phyloP scores from a whole-genome alignment of 1,284 basidiomycete genomes.

The Erythrobasidium hasegawianum region DNA sequence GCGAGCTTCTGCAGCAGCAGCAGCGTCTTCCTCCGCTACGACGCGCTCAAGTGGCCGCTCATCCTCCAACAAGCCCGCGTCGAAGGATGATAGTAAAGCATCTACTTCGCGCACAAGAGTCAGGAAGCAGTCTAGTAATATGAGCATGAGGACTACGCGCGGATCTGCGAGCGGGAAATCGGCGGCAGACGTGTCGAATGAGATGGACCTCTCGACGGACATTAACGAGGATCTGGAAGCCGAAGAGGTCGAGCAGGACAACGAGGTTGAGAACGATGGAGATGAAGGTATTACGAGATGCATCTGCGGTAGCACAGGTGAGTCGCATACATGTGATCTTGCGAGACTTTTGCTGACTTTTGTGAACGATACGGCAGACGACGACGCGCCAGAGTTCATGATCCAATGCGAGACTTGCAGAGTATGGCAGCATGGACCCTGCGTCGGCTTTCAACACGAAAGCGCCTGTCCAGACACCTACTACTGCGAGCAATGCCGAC shows the following conservation, averaged over 20 bases:
- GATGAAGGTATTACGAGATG: conserved; percentile 86
- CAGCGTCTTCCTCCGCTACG: neutral
- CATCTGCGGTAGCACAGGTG: conserved; percentile 84
- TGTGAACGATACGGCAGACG: no score
- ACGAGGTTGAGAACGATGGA: conserved; percentile 54
- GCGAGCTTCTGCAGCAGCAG: neutral
- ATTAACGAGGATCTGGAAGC: no score
- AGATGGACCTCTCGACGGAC: no score
- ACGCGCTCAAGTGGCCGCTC: neutral
- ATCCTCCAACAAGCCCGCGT: neutral
- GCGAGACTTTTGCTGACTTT: no score
- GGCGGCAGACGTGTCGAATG: no score
- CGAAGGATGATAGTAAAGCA: conserved; percentile 37
- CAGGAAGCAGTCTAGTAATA: neutral
- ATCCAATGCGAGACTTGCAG: conserved; percentile 96
- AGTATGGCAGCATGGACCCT: conserved; percentile 96
- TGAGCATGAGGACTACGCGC: neutral
- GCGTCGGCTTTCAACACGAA: conserved; percentile 88
- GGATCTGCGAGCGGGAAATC: no score
- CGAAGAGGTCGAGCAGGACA: conserved; percentile 39
- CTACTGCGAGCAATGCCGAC: conserved; percentile 89
- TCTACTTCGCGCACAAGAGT: neutral
- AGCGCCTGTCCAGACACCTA: conserved; percentile 61
- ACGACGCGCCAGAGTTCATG: conserved; percentile 69
- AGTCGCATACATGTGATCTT: no score